Conservation (phyloP, 306 rosid species). For the Sophora flavescens region DNA sequence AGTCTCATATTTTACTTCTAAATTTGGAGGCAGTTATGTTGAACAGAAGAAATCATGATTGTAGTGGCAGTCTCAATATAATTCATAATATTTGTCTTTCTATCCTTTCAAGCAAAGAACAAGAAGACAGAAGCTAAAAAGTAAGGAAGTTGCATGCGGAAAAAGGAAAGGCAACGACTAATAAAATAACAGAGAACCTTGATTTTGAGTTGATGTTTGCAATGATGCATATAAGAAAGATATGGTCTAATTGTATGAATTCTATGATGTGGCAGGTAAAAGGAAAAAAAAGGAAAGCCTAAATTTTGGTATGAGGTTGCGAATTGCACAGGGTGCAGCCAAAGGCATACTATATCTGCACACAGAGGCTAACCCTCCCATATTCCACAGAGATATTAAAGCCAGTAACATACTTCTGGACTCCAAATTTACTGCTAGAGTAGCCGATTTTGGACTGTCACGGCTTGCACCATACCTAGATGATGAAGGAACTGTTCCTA, state of each 20-base stretch:
- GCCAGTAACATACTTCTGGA: slow-evolving; percentile 90
- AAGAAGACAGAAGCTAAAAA: slow-evolving; percentile 22
- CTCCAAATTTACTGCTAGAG: slow-evolving; percentile 72
- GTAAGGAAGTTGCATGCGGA: neutral
- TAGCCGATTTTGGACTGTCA: slow-evolving; percentile 94
- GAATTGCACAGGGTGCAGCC: slow-evolving; percentile 83
- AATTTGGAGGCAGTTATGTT: neutral
- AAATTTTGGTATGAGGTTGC: slow-evolving; percentile 66
- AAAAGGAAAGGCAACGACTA: slow-evolving; percentile 19
- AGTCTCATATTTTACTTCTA: neutral
- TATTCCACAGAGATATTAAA: slow-evolving; percentile 92
- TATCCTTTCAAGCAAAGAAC: neutral
- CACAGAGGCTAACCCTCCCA: slow-evolving; percentile 93
- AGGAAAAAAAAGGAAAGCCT: slow-evolving; percentile 52
- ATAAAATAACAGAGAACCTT: neutral
- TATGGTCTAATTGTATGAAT: slow-evolving; percentile 20
- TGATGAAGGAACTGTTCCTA: slow-evolving; percentile 67
- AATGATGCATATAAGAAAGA: neutral
- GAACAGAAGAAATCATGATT: neutral
- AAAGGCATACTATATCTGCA: slow-evolving; percentile 90
- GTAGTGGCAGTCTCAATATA: slow-evolving; percentile 4
- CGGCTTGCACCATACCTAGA: slow-evolving; percentile 78
- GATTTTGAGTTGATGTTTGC: slow-evolving; percentile 25
- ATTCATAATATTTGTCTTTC: neutral
- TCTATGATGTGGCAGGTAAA: slow-evolving; percentile 60